Base-by-base conservation (phyloP, 345 rosid species). In the Durio zibethinus region DNA sequence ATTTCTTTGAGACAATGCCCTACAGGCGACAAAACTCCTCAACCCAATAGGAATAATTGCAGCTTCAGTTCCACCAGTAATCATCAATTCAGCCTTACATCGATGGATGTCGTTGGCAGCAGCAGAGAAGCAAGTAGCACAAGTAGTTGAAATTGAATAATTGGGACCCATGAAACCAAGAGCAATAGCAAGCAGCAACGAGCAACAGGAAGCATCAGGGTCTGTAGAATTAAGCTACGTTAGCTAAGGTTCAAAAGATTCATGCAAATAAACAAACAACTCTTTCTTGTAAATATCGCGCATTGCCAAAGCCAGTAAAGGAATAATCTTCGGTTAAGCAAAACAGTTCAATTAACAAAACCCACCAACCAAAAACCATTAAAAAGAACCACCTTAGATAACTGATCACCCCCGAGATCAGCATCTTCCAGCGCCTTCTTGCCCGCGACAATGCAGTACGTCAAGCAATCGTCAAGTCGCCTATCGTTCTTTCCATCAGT, bases 61-160 rank as follows among this genome's bases (percentile, higher is more conserved):
- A 81, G 99, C 99, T 87, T 94, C 99, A 27, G 97, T 94, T 84
- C 99, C 98, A 77, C 99, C 99, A 76, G 99, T 97, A 86, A 97
- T 75, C 94, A 97, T 97, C 90, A 97, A 74, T 81, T 97, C 98
- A 80, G 98, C 99, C 89, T 94, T 98, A 43, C 97, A 98, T n/a
- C 96, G 93, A 36, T 95, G 99, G 74, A 94, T 97, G 85, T 94
- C 97, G 71, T 97, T 94, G 20, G 99, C 98, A 86, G 99, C 99
- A 77, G 97, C 97, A 73, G 91, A 94, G 80, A 97, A 92, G 88
- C 99, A 97, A 81, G 99, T 94, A 21, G 98, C 97, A 82, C 98
- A 97, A 38, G 99, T 98, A 73, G 98, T 91, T 72, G 99, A 97
- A 52, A 97, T 97, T 9, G 98, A 97, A 84, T 97, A 97, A 84